Percentiles rank a stretch among this genome's conserved stretches.
Conservation (phyloP, 2,329 filamentous ascomycete genomes). For the Penicillium sp. region DNA sequence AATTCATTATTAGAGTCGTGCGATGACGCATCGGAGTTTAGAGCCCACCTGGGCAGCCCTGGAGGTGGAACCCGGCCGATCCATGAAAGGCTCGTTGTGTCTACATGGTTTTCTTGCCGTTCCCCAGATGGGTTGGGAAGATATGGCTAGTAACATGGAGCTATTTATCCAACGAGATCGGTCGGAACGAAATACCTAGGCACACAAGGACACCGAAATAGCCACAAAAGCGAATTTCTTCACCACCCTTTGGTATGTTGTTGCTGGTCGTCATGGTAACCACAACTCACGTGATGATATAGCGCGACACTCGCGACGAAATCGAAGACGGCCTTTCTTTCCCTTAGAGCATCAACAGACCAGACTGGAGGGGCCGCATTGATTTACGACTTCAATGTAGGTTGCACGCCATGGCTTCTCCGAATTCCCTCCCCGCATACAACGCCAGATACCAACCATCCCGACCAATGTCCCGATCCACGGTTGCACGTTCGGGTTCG, state of each 20-base stretch:
- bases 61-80: too few relatives aligned
- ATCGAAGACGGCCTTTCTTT: slow-evolving; percentile 10
- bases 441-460: slow-evolving; percentile 37
- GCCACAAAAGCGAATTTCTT: neutral
- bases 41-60: too few relatives aligned
- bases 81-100: too few relatives aligned
- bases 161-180: too few relatives aligned
- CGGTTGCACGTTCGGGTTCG: slow-evolving; percentile 37
- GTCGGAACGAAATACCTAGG: too few relatives aligned
- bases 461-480: slow-evolving; percentile 41
- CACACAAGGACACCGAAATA: too few relatives aligned
- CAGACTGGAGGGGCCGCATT: slow-evolving; percentile 26
- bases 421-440: slow-evolving; percentile 41
- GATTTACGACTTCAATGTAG: slow-evolving; percentile 32
- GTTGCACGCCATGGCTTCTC: slow-evolving; percentile 36
- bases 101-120: too few relatives aligned
- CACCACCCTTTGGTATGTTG: slow-evolving; percentile 9
- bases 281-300: slow-evolving; percentile 13
- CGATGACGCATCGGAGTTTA: too few relatives aligned
- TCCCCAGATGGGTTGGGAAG: too few relatives aligned
- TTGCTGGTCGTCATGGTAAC: slow-evolving; percentile 22
- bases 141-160: too few relatives aligned
- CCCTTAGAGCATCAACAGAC: slow-evolving; percentile 24
- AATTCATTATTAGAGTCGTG: too few relatives aligned
- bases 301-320: slow-evolving; percentile 17